Percentiles rank a stretch among this genome's conserved stretches.
These are phyloP conservation scores for Cyberlindnera lachancei DNA, from an alignment of 805 yeast genomes.

Conservation along the genomic window DNA sequence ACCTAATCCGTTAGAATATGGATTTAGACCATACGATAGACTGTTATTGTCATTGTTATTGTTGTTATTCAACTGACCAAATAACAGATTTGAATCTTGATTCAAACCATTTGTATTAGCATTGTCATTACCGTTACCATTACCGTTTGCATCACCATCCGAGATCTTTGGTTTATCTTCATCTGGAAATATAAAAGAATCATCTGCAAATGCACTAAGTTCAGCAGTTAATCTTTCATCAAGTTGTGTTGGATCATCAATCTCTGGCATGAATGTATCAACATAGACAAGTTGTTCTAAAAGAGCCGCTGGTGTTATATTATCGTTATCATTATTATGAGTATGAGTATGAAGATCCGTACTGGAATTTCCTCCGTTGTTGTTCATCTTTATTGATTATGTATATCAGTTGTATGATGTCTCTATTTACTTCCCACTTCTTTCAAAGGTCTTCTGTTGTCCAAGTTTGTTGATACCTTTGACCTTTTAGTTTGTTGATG, in stretches of 20 bases:
- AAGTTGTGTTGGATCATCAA: conserved; percentile 33
- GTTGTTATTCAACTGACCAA: conserved; percentile 1
- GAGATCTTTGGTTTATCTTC: conserved; percentile 53
- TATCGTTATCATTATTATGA: conserved; percentile 8
- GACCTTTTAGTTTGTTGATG: too few species aligned
- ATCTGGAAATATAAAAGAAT: conserved; percentile 72
- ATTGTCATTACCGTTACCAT: conserved; percentile 1
- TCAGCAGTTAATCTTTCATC: conserved; percentile 55
- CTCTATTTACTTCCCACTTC: too few species aligned
- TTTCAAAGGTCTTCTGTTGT: too few species aligned
- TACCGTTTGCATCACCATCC: conserved; percentile 11
- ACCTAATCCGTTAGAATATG: neutral
- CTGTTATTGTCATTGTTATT: neutral
- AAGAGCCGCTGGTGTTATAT: conserved; percentile 35
- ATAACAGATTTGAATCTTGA: neutral
- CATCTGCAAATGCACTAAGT: conserved; percentile 77
- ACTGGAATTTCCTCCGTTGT: neutral
- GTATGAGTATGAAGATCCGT: neutral
- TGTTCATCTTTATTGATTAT: neutral
- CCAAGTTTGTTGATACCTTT: too few species aligned
- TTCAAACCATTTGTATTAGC: conserved; percentile 1
- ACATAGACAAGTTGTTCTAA: conserved; percentile 75
- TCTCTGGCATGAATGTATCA: conserved; percentile 62
- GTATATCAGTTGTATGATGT: neutral
- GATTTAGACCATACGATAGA: neutral